Percentiles rank a stretch among this genome's conserved stretches.
Conservation (phyloP, 1,139 yeast genomes). For the Chernovozyma aurita region DNA sequence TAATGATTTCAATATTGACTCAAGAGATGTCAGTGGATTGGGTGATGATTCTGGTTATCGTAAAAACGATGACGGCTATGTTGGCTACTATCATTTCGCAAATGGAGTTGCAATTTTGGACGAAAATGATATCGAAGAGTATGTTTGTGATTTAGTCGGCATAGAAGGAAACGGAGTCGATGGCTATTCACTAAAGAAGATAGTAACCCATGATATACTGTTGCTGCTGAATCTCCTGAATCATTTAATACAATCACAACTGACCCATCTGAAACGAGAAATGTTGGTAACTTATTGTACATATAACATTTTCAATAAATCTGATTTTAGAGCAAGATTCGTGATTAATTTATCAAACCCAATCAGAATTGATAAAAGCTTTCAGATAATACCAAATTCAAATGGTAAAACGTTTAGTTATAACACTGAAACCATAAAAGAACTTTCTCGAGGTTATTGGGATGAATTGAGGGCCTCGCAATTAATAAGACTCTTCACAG, state of each 20-base stretch:
- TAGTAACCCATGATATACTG: background rate
- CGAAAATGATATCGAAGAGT: constrained; percentile 25
- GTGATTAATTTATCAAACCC: constrained; percentile 16
- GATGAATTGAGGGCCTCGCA: constrained; percentile 34
- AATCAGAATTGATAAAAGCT: constrained; percentile 26
- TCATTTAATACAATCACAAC: background rate
- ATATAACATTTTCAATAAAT: constrained; percentile 44
- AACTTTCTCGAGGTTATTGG: constrained; percentile 24
- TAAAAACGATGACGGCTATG: constrained; percentile 36
- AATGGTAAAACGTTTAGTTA: constrained; percentile 16
- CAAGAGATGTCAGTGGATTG: background rate
- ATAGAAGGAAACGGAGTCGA: constrained; percentile 15
- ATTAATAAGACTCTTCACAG: constrained; percentile 26
- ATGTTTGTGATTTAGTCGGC: constrained; percentile 26
- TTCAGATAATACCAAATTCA: constrained; percentile 23
- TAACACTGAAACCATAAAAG: constrained; percentile 17
- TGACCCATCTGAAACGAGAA: constrained; percentile 21
- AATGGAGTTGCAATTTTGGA: constrained; percentile 28
- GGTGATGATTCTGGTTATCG: constrained; percentile 4
- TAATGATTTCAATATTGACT: constrained; percentile 24
- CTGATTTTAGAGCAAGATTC: constrained; percentile 41
- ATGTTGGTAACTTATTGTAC: constrained; percentile 45
- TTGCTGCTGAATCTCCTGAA: background rate
- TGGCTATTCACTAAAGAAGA: background rate
- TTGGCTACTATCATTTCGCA: constrained; percentile 37